Evolutionary conservation across 2,329 filamentous ascomycete species (phyloP).

Genomic region (Xylaria polymorpha): DNA sequence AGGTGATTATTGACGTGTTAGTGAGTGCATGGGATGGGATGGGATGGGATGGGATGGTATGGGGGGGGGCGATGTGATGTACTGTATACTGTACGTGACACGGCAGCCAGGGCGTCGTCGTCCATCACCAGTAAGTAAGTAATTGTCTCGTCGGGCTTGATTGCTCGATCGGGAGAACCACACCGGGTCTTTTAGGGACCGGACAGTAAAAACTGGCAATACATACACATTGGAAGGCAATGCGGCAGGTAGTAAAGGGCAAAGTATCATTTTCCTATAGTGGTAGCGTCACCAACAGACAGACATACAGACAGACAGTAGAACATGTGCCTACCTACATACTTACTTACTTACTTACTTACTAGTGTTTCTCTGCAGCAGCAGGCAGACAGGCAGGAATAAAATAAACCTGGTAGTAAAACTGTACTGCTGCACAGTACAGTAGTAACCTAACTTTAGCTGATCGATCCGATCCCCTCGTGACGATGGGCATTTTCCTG

Average conservation of each 20-base stretch:
- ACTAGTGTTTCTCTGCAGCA: background rate
- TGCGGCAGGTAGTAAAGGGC: background rate
- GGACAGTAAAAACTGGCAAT: slow-evolving; percentile 10
- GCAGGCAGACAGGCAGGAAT: too few species aligned
- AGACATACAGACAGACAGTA: background rate
- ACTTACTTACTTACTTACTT: too few species aligned
- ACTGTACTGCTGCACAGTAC: too few species aligned
- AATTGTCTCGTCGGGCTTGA: slow-evolving; percentile 33
- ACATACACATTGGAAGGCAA: background rate
- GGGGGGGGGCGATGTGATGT: too few species aligned
- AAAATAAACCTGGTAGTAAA: too few species aligned
- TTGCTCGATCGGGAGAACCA: slow-evolving; percentile 36
- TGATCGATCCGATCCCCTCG: background rate
- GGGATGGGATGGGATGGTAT: background rate
- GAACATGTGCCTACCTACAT: background rate
- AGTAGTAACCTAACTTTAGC: too few species aligned
- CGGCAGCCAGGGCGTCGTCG: slow-evolving; percentile 25
- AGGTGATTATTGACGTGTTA: slow-evolving; percentile 25
- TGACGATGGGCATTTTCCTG: background rate
- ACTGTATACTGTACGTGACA: slow-evolving; percentile 20
- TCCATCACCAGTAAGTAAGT: slow-evolving; percentile 21
- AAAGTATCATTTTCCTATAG: background rate
- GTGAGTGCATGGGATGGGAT: background rate
- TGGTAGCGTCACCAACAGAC: background rate
- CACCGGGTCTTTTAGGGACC: slow-evolving; percentile 30